These are phyloP conservation scores for Persicaria maculosa DNA, from an alignment of 148 eudicot genomes.

Conservation along the genomic window DNA sequence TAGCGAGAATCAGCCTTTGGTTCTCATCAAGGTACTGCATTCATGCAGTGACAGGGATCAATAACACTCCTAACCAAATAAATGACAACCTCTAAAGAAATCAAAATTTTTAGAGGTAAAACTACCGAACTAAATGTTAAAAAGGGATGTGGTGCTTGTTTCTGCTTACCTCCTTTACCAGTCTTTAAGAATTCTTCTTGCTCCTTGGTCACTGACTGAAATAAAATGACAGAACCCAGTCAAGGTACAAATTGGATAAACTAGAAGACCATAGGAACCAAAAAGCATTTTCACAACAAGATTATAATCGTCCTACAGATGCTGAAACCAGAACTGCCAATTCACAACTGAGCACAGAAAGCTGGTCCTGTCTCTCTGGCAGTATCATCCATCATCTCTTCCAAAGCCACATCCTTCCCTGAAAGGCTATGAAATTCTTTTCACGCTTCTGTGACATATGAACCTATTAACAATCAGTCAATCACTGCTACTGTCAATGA, in stretches of 20 bases:
- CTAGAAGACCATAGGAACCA: neutral
- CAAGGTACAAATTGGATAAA: neutral
- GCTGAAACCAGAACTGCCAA: constrained; percentile 72
- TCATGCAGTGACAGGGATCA: neutral
- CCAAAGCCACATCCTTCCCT: constrained; percentile 60
- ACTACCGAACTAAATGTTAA: too few species aligned
- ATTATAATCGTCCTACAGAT: constrained; percentile 36
- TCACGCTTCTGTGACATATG: too few species aligned
- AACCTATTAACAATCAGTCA: neutral
- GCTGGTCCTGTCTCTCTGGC: constrained; percentile 55
- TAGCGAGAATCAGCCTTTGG: constrained; percentile 87
- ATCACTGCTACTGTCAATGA: neutral
- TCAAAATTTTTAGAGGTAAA: neutral
- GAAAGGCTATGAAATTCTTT: too few species aligned
- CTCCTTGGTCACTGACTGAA: constrained; percentile 83
- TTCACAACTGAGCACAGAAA: constrained; percentile 70
- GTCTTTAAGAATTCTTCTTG: constrained; percentile 79
- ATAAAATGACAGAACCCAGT: constrained; percentile 14
- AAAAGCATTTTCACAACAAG: neutral
- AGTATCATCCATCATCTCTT: constrained; percentile 54
- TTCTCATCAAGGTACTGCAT: constrained; percentile 95
- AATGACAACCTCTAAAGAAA: neutral
- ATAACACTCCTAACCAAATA: neutral
- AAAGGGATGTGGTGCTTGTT: constrained; percentile 3
- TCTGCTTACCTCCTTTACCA: constrained; percentile 65